Evolutionary conservation across 2,329 filamentous ascomycete genomes (phyloP), one percentile per base, ranked within the genome.

Genomic region (Colletotrichum aenigma): DNA sequence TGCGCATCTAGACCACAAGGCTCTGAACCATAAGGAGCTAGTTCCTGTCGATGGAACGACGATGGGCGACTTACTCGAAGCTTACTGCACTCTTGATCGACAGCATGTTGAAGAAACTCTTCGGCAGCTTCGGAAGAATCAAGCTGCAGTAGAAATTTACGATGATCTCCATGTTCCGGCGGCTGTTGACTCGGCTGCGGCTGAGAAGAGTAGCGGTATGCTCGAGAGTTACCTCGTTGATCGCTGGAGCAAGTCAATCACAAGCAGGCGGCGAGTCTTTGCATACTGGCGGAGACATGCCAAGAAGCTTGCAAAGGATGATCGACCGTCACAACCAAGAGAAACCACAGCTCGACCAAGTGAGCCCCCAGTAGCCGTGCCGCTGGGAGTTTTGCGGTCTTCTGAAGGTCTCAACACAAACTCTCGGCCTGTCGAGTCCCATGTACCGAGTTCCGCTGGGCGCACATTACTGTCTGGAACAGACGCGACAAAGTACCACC

Each of bases 201-300:
- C 36, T 38, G n/a, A 34, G 3, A 10, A 28, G 6, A 18, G 36
- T 38, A 7, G 15, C 16, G 36, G 36, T 8, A 38, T 7, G 7
- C 36, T 18, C 7, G 36, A 38, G 36, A 38, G 36, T 38, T 38
- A 38, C 36, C 36, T 38, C 36, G 36, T 3, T 38, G 36, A 38
- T 9, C 36, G 36, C 16, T 74, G 66, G 66, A 24, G 36, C 32
- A 56, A 1, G 4, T 64, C 71, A 21, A 36, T 70, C 5, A 70
- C 71, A 16, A 38, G 8, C 10, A 16, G 65, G 2, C 38, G 71
- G 7, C 55, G 71, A 16, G 7, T 56, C 4, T 64, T 74, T 13
- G 71, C 71, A 13, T 74, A 70, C 30, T 74, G 71, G 71, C 16
- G 32, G 28, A 74, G 26, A 26, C 71, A 74, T 18, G 71, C 71